Conservation (phyloP, 129 eudicot species). For the Helianthus tuberosus region DNA sequence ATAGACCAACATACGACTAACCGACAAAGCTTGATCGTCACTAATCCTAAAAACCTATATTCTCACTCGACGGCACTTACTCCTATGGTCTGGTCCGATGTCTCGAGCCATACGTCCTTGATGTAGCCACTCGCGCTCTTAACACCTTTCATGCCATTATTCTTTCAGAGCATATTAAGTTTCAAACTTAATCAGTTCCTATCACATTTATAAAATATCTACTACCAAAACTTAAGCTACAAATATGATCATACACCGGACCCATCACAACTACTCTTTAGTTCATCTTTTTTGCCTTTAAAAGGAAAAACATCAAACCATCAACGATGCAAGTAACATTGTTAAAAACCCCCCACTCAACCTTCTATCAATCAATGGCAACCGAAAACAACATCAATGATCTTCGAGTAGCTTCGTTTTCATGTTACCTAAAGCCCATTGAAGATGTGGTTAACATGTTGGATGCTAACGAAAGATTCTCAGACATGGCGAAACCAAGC, state of each 20-base stretch:
- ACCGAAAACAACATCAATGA: constrained; percentile 29
- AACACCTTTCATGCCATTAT: constrained; percentile 25
- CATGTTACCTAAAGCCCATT: constrained; percentile 54
- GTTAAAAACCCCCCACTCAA: not conserved
- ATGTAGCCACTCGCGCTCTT: constrained; percentile 26
- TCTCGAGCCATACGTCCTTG: constrained; percentile 23
- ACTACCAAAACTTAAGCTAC: constrained; percentile 17
- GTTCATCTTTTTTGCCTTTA: constrained; percentile 20
- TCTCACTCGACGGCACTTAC: constrained; percentile 20
- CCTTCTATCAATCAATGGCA: constrained; percentile 15
- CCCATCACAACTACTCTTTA: constrained; percentile 14
- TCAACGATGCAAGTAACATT: not conserved
- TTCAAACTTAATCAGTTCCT: not conserved
- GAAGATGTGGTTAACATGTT: constrained; percentile 32
- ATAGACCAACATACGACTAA: constrained; percentile 8
- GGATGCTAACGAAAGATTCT: constrained; percentile 14
- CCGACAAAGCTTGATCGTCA: not conserved
- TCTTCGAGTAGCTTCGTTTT: constrained; percentile 62
- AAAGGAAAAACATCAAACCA: not conserved
- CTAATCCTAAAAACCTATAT: constrained; percentile 4
- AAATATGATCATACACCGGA: constrained; percentile 18
- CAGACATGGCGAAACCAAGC: constrained; percentile 38
- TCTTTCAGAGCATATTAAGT: constrained; percentile 20
- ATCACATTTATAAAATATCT: constrained; percentile 36
- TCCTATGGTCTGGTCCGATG: constrained; percentile 18